Evolutionary conservation across 2,329 filamentous ascomycete species (phyloP).

Genomic region (Aspergillus pseudonomiae): DNA sequence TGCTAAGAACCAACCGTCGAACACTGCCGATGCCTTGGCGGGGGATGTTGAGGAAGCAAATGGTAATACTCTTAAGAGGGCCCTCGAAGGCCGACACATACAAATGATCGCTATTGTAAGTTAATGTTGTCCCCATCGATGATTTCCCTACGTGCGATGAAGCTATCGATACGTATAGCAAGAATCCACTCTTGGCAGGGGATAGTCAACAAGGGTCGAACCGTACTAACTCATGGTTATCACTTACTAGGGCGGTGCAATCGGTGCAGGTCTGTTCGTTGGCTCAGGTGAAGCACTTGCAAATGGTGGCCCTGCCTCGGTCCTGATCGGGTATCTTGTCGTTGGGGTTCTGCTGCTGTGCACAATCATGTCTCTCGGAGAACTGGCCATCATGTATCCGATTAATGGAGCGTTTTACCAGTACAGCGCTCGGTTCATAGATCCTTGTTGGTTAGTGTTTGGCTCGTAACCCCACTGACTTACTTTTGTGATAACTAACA

Average conservation of each 20-base stretch:
- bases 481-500: neutral
- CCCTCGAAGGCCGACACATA: neutral
- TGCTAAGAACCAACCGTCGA: neutral
- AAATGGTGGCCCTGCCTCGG: neutral
- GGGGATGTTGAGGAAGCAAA: neutral
- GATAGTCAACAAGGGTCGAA: neutral
- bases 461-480: too few relatives aligned
- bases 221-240: neutral
- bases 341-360: neutral
- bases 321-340: neutral
- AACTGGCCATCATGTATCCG: neutral
- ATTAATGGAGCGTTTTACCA: neutral
- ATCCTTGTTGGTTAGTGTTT: neutral
- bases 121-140: neutral
- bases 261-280: neutral
- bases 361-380: neutral
- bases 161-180: neutral
- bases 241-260: neutral
- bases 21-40: neutral
- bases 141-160: neutral
- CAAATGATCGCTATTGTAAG: neutral
- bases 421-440: neutral
- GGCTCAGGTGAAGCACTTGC: neutral
- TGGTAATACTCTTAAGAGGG: neutral
- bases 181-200: neutral